Conservation (phyloP, 1,284 basidiomycete genomes). For the Puccinia hordei region DNA sequence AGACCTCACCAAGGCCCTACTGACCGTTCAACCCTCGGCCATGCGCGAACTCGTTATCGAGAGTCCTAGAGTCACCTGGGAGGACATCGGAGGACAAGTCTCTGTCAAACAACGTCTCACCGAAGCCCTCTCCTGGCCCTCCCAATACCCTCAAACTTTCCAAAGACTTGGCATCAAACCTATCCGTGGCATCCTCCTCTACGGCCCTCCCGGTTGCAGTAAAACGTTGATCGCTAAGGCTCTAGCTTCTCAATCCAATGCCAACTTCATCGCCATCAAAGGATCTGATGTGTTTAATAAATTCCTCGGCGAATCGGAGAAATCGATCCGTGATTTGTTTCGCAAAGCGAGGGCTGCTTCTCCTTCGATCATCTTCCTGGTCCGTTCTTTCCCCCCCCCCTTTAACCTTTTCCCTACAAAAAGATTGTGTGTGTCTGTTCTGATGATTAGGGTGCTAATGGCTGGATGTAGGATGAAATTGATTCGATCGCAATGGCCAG, state of each 20-base stretch:
- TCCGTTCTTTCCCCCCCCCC: conserved; percentile 61
- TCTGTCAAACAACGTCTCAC: conserved; percentile 76
- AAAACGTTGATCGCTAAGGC: conserved; percentile 94
- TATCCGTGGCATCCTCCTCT: conserved; percentile 86
- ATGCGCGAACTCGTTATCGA: conserved; percentile 92
- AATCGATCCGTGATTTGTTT: conserved; percentile 91
- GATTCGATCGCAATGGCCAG: conserved; percentile 87
- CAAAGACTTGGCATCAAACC: conserved; percentile 81
- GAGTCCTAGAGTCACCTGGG: conserved; percentile 77
- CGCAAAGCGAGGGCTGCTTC: conserved; percentile 88
- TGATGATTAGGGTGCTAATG: too few species aligned
- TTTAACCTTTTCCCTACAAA: too few species aligned
- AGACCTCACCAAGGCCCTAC: conserved; percentile 74
- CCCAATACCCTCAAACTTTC: conserved; percentile 82
- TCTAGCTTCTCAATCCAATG: conserved; percentile 87
- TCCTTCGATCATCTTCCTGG: conserved; percentile 94
- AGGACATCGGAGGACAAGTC: conserved; percentile 85
- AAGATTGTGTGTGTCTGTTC: not conserved
- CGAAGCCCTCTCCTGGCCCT: conserved; percentile 92
- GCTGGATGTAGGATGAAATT: conserved; percentile 89
- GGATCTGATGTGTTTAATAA: conserved; percentile 96
- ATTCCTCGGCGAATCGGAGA: conserved; percentile 95
- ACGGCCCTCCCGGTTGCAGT: conserved; percentile 95
- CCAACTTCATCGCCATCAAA: conserved; percentile 98
- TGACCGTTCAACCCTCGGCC: conserved; percentile 82